These are phyloP conservation scores for Incumbomyces delicatus DNA, from an alignment of 2,329 filamentous ascomycete species.

Conservation along the genomic window DNA sequence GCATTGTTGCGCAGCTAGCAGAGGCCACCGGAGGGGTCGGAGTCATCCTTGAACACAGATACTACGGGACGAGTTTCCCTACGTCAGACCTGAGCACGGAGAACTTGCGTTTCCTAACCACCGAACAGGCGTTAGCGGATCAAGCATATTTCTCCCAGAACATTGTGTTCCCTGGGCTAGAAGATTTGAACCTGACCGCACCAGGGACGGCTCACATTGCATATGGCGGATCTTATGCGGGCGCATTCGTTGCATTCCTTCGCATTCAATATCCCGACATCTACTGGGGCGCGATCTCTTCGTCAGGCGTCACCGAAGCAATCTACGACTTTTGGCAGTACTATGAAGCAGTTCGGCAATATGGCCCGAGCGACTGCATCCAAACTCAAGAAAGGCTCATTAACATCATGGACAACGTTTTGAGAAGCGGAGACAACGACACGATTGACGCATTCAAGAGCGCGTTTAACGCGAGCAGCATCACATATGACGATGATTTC, in stretches of 20 bases:
- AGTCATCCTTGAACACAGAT: conserved; percentile 76
- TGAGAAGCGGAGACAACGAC: conserved; percentile 39
- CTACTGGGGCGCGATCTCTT: conserved; percentile 71
- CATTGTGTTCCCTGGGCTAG: conserved; percentile 59
- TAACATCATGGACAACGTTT: conserved; percentile 50
- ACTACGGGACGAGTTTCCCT: conserved; percentile 71
- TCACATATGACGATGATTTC: conserved; percentile 45
- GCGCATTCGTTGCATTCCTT: conserved; percentile 66
- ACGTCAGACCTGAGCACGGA: conserved; percentile 55
- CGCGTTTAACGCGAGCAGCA: conserved; percentile 32
- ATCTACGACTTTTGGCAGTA: conserved; percentile 68
- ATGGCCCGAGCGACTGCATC: conserved; percentile 54
- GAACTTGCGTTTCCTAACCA: conserved; percentile 71
- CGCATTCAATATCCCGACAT: conserved; percentile 67
- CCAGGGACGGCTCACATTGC: conserved; percentile 60
- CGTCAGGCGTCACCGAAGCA: conserved; percentile 67
- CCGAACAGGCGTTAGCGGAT: conserved; percentile 73
- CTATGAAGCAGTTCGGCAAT: conserved; percentile 48
- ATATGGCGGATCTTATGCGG: conserved; percentile 78
- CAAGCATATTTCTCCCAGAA: conserved; percentile 70
- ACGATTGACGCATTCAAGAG: conserved; percentile 41
- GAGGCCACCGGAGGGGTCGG: conserved; percentile 64
- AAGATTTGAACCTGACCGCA: conserved; percentile 57
- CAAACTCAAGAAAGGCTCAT: conserved; percentile 51
- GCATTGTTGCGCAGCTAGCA: conserved; percentile 61